phyloP scores from a whole-genome alignment of 257 asterid genomes.

The Rubia yunnanensis region DNA sequence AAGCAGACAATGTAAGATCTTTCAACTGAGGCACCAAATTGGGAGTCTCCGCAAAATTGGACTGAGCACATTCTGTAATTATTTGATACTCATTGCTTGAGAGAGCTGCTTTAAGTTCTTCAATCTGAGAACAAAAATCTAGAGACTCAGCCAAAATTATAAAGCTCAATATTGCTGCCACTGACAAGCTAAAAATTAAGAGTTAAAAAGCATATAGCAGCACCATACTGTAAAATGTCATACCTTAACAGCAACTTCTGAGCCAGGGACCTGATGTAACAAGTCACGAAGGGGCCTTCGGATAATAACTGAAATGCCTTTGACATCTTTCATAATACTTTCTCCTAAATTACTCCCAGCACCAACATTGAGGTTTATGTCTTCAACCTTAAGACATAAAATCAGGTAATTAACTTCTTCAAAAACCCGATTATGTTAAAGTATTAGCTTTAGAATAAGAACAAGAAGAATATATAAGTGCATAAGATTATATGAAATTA shows the following conservation, averaged over 20 bases:
- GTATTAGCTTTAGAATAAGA: not conserved
- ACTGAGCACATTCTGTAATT: conserved; percentile 76
- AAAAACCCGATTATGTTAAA: not conserved
- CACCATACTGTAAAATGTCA: conserved; percentile 10
- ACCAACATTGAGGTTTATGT: conserved; percentile 87
- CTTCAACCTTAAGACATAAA: conserved; percentile 56
- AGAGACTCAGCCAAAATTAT: not conserved
- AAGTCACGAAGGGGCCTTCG: conserved; percentile 86
- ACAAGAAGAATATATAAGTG: not conserved
- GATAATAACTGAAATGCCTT: conserved; percentile 70
- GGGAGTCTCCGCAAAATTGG: conserved; percentile 83
- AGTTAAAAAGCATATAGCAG: not conserved
- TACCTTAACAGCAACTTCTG: conserved; percentile 79
- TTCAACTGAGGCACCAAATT: conserved; percentile 52
- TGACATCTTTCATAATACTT: conserved; percentile 77
- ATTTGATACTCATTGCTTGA: conserved; percentile 89
- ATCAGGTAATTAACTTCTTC: not conserved
- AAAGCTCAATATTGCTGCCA: not conserved
- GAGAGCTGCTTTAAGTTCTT: conserved; percentile 85
- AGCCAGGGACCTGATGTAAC: conserved; percentile 61
- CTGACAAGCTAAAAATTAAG: not conserved
- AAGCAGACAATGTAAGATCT: conserved; percentile 36
- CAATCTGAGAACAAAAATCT: conserved; percentile 43
- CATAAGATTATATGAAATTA: not conserved
- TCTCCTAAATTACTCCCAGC: conserved; percentile 79